phyloP scores from a whole-genome alignment of 2,329 filamentous ascomycete genomes.

The Fusarium fujikuroi region DNA sequence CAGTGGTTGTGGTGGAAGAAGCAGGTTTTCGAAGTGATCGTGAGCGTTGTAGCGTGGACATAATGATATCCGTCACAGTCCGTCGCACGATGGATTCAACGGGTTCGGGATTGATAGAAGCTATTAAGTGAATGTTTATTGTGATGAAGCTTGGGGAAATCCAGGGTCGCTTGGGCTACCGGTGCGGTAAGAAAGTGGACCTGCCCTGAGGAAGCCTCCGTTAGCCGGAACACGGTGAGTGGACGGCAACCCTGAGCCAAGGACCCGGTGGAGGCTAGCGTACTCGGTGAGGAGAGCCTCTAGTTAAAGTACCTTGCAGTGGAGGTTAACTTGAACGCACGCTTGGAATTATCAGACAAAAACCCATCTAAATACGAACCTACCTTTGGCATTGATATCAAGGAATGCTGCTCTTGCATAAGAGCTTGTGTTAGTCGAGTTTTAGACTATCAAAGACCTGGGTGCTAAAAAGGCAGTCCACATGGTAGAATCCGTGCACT shows the following conservation, averaged over 20 bases:
- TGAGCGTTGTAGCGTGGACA: conserved; percentile 59
- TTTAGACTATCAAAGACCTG: background rate
- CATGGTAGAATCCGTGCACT: background rate
- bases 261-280: background rate
- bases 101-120: background rate
- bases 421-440: background rate
- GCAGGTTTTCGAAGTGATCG: conserved; percentile 60
- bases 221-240: conserved; percentile 19
- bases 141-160: conserved; percentile 12
- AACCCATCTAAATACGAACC: background rate
- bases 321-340: background rate
- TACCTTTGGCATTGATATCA: background rate
- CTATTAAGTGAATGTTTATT: conserved; percentile 30
- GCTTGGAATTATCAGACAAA: background rate
- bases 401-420: background rate
- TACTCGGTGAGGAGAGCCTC: conserved; percentile 6
- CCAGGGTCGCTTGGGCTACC: conserved; percentile 36
- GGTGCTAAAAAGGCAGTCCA: background rate
- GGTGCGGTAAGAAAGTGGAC: conserved; percentile 12
- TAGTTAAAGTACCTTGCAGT: background rate
- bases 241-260: background rate
- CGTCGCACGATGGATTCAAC: background rate
- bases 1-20: conserved; percentile 22
- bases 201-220: conserved; percentile 5
- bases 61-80: conserved; percentile 36